Evolutionary conservation across 106 monocot genomes (phyloP), one percentile per base, ranked within the genome.

Genomic region (Dactylorhiza incarnata): DNA sequence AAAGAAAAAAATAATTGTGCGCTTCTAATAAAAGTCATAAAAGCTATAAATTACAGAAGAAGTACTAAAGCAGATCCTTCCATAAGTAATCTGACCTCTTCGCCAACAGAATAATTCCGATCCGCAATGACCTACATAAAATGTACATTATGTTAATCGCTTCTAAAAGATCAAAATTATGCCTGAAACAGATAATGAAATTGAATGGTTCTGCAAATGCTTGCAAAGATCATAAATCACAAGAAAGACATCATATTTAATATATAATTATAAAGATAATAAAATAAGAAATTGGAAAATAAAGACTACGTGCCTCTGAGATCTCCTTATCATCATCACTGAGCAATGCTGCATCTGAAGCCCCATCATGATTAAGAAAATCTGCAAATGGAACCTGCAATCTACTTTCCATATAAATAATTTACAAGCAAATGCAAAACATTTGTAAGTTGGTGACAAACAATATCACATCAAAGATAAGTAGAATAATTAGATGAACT

Each of bases 311-410:
- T 80, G 92, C 95, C 92, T 88, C 95, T 66, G 89, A 92, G 19
- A 75, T 78, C 78, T 95, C 79, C 72, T 86, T 86, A 54, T 76
- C 76, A 68, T 87, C 88, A 86, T 95, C 83, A 82, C 76, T 86
- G 74, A 89, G 56, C 77, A 95, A 83, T 44, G 84, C 55, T 69
- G 89, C 67, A 49, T 83, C 84, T 12, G 87, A 92, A 56, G 26
- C 45, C 25, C 89, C 90, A 82, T 95, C 89, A 80, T 95, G 95
- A 78, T 95, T 95, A 20, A 92, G 74, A 80, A 86, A 90, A 92
- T 95, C 95, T 90, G 95, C 95, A 92, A 92, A 95, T 83, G 95
- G 95, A 25, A 95, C 87, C 95, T 95, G 88, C 70, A 88, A 74
- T 74, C 58, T 50, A 51, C 25, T 72, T 75, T 71, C 73, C n/a